Base-by-base conservation (phyloP, 257 asterid species). In the Lavandula angustifolia region DNA sequence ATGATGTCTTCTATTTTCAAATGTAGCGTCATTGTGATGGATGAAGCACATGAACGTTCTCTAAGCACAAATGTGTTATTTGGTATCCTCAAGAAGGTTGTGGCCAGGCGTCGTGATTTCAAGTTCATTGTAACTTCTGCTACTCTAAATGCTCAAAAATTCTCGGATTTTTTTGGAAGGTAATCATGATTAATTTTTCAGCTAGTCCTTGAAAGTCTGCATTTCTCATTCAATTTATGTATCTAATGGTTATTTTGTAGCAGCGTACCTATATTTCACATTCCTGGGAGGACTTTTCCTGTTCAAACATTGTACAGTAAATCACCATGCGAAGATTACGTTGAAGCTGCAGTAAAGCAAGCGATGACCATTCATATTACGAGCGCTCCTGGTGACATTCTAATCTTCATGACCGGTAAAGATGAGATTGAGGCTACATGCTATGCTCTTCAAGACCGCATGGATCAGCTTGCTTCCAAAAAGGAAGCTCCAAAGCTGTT, bases 341-440 rank as follows among this genome's bases (percentile, higher is more conserved):
- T 92, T 10, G 99, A 92, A 74, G 97, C 88, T 61, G 97, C 97
- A 9, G 99, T 92, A 22, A 92, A 92, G 76, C 99, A 89, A 69
- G 96, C 86, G 22, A 86, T 89, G 96, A 84, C 87, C 27, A 92
- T 89, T 74, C 99, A 92, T 77, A 86, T 92, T 54, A 84, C 97
- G 22, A 85, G 97, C 71, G 94, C 87, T 52, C 97, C 97, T 0
- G 99, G 99, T 54, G 99, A 92, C 74, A 92, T 92, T 59, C 96
- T 92, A 12, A 85, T 92, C 75, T 92, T 92, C 81, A 89, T 89
- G 99, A 92, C 99, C 4, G 99, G 99, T 73, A 97, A 92, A 78
- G 99, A 87, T 49, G 99, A 92, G 85, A 92, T 92, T 29, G 99
- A 92, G 82, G 99, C 97, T 5, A 85, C 94, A 18, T 92, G 99